Base-by-base conservation (phyloP, 805 yeast genomes). In the Candida coquimbonensis region DNA sequence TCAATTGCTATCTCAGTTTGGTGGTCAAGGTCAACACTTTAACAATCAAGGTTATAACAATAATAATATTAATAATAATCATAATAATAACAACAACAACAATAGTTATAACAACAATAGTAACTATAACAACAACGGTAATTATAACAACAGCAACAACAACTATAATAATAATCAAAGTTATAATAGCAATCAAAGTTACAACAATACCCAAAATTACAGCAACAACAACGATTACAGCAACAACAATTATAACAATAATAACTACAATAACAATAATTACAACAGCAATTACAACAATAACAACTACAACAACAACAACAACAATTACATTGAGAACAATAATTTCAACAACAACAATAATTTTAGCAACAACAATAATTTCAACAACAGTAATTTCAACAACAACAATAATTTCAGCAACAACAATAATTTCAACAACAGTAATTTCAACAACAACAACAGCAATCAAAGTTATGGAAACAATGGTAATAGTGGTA, bases 1-100 rank as follows among this genome's bases (percentile, higher is more conserved):
- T 24, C 26, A 48, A n/a, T 24, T 49, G 7, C 25, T 50, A 7
- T 48, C 53, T 7, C 45, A 44, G 19, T 47, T 49, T 37, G 40
- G 51, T 36, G 49, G 54, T 21, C 16, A 34, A n/a, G 36, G 40
- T 17, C 32, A 41, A n/a, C 24, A 21, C 19, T 12, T n/a, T 13
- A 38, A 37, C 36, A 44, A 36, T 32, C 19, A 34, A 12, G 39
- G 32, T 32, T 24, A 39, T 21, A 41, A 35, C 24, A 36, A 31
- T 21, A 26, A 32, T 38, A 41, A 46, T 38, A 36, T 25, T 21
- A 26, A 32, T 38, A 41, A 46, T 38, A 46, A 45, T 39, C 43
- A 45, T 29, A 42, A 36, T 38, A 17, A 39, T 14, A 39, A 39
- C 33, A 7, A 39, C 26, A 31, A 42, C 13, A 37, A 27, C 13